These are phyloP conservation scores for Kurtzmaniella quercitrusa DNA, from an alignment of 1,139 yeast genomes.

Conservation along the genomic window DNA sequence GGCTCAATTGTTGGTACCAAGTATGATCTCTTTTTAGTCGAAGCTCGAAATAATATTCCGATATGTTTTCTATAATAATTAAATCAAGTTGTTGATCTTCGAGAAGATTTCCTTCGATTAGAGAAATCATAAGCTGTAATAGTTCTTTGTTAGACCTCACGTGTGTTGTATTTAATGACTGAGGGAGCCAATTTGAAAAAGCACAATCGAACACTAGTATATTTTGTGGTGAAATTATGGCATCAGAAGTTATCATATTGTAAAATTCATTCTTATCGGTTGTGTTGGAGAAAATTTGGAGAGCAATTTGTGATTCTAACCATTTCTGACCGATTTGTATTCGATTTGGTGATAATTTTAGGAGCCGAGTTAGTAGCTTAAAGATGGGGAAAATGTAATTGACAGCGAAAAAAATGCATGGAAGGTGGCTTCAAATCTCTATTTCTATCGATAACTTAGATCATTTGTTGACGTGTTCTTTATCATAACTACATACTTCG, in stretches of 20 bases:
- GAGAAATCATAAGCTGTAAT: not conserved
- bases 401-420: too few relatives aligned
- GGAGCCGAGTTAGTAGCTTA: too few relatives aligned
- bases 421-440: too few relatives aligned
- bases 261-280: not conserved
- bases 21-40: constrained; percentile 13
- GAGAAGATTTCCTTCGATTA: not conserved
- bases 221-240: not conserved
- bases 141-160: not conserved
- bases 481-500: too few relatives aligned
- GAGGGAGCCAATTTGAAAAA: not conserved
- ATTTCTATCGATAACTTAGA: too few relatives aligned
- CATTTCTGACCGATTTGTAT: too few relatives aligned
- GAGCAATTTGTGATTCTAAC: too few relatives aligned
- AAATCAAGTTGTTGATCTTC: constrained; percentile 12
- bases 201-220: not conserved
- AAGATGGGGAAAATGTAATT: too few relatives aligned
- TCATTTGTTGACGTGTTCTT: too few relatives aligned
- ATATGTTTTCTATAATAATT: constrained; percentile 23
- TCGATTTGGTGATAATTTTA: too few relatives aligned
- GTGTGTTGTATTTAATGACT: not conserved
- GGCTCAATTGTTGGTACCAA: constrained; percentile 16
- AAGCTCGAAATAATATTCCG: constrained; percentile 33
- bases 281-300: not conserved
- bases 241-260: not conserved